Evolutionary conservation across 768 basidiomycete species (phyloP), one percentile per base, ranked within the genome.

Genomic region (Psilocybe tampanensis): DNA sequence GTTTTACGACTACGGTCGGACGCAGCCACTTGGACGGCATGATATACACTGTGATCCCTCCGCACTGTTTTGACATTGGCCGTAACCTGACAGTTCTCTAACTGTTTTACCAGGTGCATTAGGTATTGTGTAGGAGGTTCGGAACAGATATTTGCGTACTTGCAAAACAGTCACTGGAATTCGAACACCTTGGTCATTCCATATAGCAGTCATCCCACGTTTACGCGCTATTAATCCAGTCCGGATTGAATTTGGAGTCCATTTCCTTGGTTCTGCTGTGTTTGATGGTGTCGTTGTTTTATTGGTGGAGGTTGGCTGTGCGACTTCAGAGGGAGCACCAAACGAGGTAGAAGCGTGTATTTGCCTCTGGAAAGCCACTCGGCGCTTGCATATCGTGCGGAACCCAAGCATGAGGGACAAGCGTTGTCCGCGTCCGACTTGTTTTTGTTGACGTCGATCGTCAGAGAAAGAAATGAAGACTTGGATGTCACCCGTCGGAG

Each of bases 151-250:
- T 23, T 45, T 8, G 65, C 81, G 61, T 62, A 94, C 96, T 82
- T 98, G 95, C 39, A 99, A 83, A 47, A 99, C 86, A 0, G 97
- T 99, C 24, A 97, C 94, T 1, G 97, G 96, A 62, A 90, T 79
- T 47, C 91, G 81, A 33, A 84, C 86, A 22, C 97, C 97, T 56
- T 93, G 88, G 69, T 90, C 84, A 68, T 95, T 92, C 92, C 94
- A 98, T 66, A 98, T 75, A 13, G 84, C 84, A 9, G 92, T 90
- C 97, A 98, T 98, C 44, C 97, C 97, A 54, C 94, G 86, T 78
- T 99, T 99, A 56, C 89, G 83, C 22, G 94, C 96, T 70, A 99
- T 89, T 60, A 97, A 78, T 8, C 97, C 97, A 0, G 95, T 96
- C 55, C 97, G 84, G 60, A 90, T 82, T 7, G 93, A 94, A 58